phyloP scores from a whole-genome alignment of 2,329 filamentous ascomycete species.

The Neospermospora avenae region DNA sequence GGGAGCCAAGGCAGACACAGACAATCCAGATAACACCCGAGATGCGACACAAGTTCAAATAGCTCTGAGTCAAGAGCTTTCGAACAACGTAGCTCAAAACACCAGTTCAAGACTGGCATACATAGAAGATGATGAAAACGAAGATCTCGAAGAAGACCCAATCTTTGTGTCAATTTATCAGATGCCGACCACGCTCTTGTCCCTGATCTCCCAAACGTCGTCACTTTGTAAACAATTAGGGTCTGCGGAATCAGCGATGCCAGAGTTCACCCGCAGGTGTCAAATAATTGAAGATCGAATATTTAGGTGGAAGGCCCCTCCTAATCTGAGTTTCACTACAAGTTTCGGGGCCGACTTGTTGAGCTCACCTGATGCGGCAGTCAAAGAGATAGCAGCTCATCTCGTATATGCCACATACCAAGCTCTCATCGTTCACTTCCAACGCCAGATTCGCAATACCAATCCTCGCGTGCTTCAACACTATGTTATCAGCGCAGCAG shows the following conservation, averaged over 20 bases:
- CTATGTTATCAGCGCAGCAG: constrained; percentile 15
- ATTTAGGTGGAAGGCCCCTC: constrained; percentile 17
- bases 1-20: neutral
- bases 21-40: neutral
- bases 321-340: constrained; percentile 6
- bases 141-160: constrained; percentile 18
- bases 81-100: neutral
- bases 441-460: constrained; percentile 17
- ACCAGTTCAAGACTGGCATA: constrained; percentile 10
- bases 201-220: constrained; percentile 18
- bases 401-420: constrained; percentile 17
- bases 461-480: constrained; percentile 18
- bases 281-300: constrained; percentile 17
- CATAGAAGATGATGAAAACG: constrained; percentile 10
- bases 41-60: neutral
- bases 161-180: constrained; percentile 20
- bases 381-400: constrained; percentile 14
- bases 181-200: constrained; percentile 16
- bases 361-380: neutral
- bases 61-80: neutral
- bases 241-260: constrained; percentile 7
- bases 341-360: neutral
- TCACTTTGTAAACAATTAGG: constrained; percentile 13
- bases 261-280: constrained; percentile 14
- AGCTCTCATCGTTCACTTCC: constrained; percentile 18